Evolutionary conservation across 169 alveolate genomes (phyloP), one percentile per base, ranked within the genome.

Genomic region (Plasmodium vivax): DNA sequence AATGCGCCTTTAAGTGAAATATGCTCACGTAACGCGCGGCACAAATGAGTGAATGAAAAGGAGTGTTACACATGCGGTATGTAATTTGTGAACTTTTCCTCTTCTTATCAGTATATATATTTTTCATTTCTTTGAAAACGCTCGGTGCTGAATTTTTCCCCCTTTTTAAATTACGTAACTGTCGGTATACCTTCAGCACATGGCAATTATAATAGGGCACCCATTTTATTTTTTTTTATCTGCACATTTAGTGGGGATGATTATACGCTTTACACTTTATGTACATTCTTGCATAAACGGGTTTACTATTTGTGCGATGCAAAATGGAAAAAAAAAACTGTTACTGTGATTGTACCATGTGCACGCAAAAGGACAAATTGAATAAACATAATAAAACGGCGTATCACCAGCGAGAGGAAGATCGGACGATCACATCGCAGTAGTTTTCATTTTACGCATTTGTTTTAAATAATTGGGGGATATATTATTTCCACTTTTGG

Each of bases 151-250:
- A 68, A 68, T 16, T 16, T 68, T 68, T 68, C 77, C 30, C 23
- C 77, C 32, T 62, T 19, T 68, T 68, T 68, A 68, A 68, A 68
- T 68, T 10, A 68, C 16, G 3, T 23, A 68, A 68, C 77, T 68
- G 27, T 27, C n/a, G 6, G 38, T 30, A 68, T 68, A 68, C 38
- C 7, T 68, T 68, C 77, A 68, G 38, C 30, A n/a, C 77, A 30
- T 68, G 77, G 43, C 12, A 68, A 68, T 68, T 68, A 68, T 68
- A 23, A 68, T 68, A 68, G 77, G n/a, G 77, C 77, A 68, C 77
- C 14, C 36, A 3, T n/a, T 68, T 19, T 19, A 19, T 62, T 68
- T 68, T 68, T 68, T 27, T 68, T 68, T 23, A 27, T 3, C 30
- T 68, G 38, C 30, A 68, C 38, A 68, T 68, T 68, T 68, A 68